Evolutionary conservation across 441 rosid genomes (phyloP), one percentile per base, ranked within the genome.

Genomic region (Biscutella laevigata): DNA sequence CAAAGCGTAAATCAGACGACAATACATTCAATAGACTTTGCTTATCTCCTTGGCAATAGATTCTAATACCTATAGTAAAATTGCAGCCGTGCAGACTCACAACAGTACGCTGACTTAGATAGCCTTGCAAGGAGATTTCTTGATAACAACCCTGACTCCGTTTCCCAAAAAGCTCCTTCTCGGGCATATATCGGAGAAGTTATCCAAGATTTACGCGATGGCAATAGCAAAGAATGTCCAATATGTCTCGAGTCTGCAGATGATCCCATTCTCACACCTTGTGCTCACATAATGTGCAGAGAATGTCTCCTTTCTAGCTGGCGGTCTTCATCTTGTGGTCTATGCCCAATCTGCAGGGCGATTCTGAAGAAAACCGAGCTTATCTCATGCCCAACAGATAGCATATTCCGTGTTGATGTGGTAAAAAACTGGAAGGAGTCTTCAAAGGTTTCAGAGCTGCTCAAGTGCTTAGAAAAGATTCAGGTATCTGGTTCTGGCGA

Each of bases 241-340:
- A 82, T 80, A 52, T 82, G 88, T 68, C 27, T 74, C 52, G 86
- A 82, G 67, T 74, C 77, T 45, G 82, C 86, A 38, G 95, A 80
- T 53, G 87, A 85, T 44, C 83, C 94, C 2, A 71, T 85, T 24
- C 77, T 82, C 60, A 85, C 90, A n/a, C 77, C 83, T 25, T 85
- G 90, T 54, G 83, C 83, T 21, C 90, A 78, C 64, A 74, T 74
- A 61, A 75, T 85, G 81, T 80, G 90, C 60, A 64, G 88, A 25
- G 90, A 82, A 64, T 85, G 90, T 60, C 80, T 82, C 42, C 74
- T 80, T 21, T 46, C 74, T 29, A 78, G 87, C 70, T 85, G 88
- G 86, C 62, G 76, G 34, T 66, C 73, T 11, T 56, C 74, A 16
- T 53, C 69, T 17, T 36, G 70, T 2, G 87, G 87, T 27, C 53